phyloP scores from a whole-genome alignment of 768 basidiomycete species.

The Phlebiopsis flavidoalba region DNA sequence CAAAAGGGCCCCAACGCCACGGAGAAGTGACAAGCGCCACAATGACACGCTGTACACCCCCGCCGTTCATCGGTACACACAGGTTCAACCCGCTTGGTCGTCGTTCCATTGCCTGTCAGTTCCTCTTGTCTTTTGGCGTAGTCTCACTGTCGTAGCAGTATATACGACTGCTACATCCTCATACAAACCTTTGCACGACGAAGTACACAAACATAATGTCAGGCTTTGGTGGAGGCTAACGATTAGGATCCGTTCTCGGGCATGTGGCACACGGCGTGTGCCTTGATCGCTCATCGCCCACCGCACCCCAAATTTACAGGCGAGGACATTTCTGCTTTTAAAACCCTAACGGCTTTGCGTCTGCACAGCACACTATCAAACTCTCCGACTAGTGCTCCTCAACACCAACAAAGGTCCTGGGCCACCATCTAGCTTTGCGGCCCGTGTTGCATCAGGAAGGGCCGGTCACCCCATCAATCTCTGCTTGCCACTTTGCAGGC shows the following conservation, averaged over 20 bases:
- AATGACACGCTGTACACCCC: background rate
- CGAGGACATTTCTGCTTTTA: background rate
- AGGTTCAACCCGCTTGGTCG: too few relatives aligned
- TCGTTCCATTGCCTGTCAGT: background rate
- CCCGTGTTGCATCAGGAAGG: slow-evolving; percentile 10
- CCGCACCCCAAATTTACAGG: background rate
- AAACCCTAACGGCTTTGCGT: background rate
- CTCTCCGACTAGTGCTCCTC: too few relatives aligned
- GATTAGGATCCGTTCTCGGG: background rate
- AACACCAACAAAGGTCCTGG: too few relatives aligned
- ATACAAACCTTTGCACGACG: too few relatives aligned
- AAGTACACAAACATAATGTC: too few relatives aligned
- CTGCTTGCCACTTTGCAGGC: background rate
- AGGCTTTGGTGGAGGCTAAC: background rate
- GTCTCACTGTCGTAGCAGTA: too few relatives aligned
- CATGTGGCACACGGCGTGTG: slow-evolving; percentile 16
- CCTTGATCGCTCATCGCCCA: slow-evolving; percentile 2
- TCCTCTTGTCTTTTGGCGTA: background rate
- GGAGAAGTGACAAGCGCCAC: background rate
- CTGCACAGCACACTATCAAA: too few relatives aligned
- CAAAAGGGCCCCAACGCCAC: slow-evolving; percentile 1
- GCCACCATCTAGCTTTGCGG: too few relatives aligned
- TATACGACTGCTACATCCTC: too few relatives aligned
- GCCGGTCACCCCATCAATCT: slow-evolving; percentile 9
- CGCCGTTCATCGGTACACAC: too few relatives aligned